phyloP scores from a whole-genome alignment of 257 asterid genomes.

The Jasminum sambac region DNA sequence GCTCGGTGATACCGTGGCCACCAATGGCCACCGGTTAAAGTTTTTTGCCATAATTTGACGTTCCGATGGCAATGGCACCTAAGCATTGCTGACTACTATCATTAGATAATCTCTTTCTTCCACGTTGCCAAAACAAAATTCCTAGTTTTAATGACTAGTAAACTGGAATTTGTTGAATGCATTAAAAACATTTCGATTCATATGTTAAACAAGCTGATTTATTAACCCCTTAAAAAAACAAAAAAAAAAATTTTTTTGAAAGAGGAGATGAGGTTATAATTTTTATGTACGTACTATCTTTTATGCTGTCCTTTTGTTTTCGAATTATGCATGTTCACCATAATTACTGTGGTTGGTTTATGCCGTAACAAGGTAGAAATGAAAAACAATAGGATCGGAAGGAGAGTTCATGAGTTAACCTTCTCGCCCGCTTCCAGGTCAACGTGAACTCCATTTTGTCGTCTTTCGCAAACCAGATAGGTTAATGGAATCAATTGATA shows the following conservation, averaged over 20 bases:
- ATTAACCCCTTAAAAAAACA: constrained; percentile 52
- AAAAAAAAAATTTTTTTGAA: constrained; percentile 59
- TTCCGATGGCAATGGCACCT: too few species aligned
- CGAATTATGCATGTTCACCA: neutral
- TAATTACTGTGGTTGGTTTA: constrained; percentile 16
- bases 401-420: constrained; percentile 74
- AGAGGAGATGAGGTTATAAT: too few species aligned
- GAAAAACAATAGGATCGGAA: constrained; percentile 78
- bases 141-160: neutral
- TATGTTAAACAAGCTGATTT: constrained; percentile 64
- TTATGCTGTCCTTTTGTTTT: neutral
- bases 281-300: neutral
- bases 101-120: neutral
- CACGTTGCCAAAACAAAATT: neutral
- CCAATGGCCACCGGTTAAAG: too few species aligned
- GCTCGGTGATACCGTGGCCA: too few species aligned
- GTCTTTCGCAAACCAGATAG: constrained; percentile 81
- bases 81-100: too few species aligned
- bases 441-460: constrained; percentile 81
- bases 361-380: constrained; percentile 62
- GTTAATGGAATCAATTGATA: constrained; percentile 54
- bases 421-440: constrained; percentile 35
- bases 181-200: constrained; percentile 54
- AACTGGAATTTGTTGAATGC: constrained; percentile 46
- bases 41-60: too few species aligned